phyloP scores from a whole-genome alignment of 768 basidiomycete genomes.

The Rhodocollybia butyracea region DNA sequence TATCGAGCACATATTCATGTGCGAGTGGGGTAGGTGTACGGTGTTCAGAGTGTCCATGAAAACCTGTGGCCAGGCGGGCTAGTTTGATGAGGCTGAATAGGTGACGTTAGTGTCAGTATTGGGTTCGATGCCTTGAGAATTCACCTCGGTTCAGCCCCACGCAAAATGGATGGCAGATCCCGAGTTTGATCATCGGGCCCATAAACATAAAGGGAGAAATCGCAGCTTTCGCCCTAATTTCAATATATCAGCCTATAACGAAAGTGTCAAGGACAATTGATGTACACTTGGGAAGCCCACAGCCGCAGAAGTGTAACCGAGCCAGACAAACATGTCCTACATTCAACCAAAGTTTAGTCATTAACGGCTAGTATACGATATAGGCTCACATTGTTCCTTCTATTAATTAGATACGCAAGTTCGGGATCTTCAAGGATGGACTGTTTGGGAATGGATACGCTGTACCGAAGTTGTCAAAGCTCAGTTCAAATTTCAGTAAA shows the following conservation, averaged over 20 bases:
- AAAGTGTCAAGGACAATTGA: background rate
- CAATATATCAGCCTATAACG: slow-evolving; percentile 4
- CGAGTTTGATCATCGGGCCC: slow-evolving; percentile 18
- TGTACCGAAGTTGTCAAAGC: slow-evolving; percentile 10
- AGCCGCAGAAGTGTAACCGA: slow-evolving; percentile 27
- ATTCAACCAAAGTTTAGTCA: background rate
- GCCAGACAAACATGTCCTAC: slow-evolving; percentile 33
- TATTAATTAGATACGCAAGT: slow-evolving; percentile 28
- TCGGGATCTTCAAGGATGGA: slow-evolving; percentile 38
- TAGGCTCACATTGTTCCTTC: slow-evolving; percentile 19
- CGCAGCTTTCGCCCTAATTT: slow-evolving; percentile 33
- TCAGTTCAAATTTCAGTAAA: background rate
- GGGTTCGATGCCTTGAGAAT: background rate
- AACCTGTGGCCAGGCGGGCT: slow-evolving; percentile 12
- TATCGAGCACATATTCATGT: slow-evolving; percentile 38
- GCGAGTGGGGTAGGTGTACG: slow-evolving; percentile 35
- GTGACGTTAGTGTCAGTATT: background rate
- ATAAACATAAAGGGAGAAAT: slow-evolving; percentile 28
- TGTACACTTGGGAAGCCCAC: slow-evolving; percentile 31
- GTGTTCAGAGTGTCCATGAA: slow-evolving; percentile 27
- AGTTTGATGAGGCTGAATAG: slow-evolving; percentile 33
- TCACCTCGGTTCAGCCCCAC: slow-evolving; percentile 36
- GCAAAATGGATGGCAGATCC: slow-evolving; percentile 26
- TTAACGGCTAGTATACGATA: background rate
- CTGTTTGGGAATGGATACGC: slow-evolving; percentile 37